Conservation (phyloP, 129 eudicot species). For the Mikania micrantha region DNA sequence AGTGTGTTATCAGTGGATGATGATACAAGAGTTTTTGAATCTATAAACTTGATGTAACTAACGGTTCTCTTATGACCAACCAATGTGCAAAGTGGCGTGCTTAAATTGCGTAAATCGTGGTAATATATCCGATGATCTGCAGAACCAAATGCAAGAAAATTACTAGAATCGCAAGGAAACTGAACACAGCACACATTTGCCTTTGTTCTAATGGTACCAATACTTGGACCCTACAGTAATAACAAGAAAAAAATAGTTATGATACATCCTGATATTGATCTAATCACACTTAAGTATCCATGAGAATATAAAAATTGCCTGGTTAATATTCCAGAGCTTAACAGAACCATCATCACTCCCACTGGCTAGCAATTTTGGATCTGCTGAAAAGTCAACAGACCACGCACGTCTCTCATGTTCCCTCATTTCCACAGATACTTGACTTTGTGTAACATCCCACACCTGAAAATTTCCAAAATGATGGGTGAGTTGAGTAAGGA, state of each 20-base stretch:
- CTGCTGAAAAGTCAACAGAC: constrained; percentile 91
- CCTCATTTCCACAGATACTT: constrained; percentile 61
- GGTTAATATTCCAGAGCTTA: constrained; percentile 97
- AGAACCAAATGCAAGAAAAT: constrained; percentile 88
- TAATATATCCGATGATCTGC: constrained; percentile 86
- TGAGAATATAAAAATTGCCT: constrained; percentile 65
- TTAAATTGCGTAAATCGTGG: constrained; percentile 75
- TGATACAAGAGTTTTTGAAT: constrained; percentile 72
- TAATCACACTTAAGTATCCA: constrained; percentile 8
- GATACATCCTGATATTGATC: constrained; percentile 21
- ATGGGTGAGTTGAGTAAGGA: background rate
- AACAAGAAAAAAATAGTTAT: constrained; percentile 40
- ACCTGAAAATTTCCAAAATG: constrained; percentile 39
- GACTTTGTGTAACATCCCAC: constrained; percentile 90
- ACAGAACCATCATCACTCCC: constrained; percentile 96
- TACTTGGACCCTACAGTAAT: constrained; percentile 68
- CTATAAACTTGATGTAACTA: constrained; percentile 84
- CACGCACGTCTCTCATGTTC: constrained; percentile 93
- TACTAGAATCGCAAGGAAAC: constrained; percentile 64
- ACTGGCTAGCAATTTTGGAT: constrained; percentile 89
- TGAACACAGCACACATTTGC: constrained; percentile 96
- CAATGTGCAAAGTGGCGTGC: constrained; percentile 71
- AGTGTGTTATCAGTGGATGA: constrained; percentile 76
- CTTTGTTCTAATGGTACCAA: constrained; percentile 78
- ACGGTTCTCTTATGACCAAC: constrained; percentile 86